Evolutionary conservation across 1,284 basidiomycete species (phyloP).

Genomic region (Puccinia sorghi): DNA sequence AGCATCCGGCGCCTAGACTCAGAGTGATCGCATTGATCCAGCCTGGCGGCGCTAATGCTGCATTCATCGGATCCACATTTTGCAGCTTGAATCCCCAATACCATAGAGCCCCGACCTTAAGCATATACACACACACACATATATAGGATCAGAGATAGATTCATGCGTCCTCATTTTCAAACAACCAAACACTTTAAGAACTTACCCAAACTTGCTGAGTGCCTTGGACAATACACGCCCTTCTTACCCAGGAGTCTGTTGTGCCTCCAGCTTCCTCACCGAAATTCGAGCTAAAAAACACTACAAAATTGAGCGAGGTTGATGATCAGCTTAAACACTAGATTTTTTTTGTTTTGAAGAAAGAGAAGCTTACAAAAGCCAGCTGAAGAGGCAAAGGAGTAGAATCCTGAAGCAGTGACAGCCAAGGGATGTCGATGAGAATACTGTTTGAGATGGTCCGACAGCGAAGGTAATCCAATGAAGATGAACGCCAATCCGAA

Average conservation of each 20-base stretch:
- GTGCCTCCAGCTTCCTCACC: constrained; percentile 92
- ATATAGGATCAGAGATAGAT: not conserved
- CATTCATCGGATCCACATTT: constrained; percentile 61
- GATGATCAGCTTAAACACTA: not conserved
- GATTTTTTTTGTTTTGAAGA: not conserved
- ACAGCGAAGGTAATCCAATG: constrained; percentile 78
- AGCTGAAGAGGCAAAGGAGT: constrained; percentile 82
- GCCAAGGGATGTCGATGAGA: constrained; percentile 63
- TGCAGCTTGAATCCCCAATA: constrained; percentile 86
- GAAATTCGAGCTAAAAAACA: constrained; percentile 91
- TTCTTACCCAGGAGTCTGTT: constrained; percentile 83
- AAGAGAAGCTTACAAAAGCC: constrained; percentile 64
- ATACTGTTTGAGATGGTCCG: constrained; percentile 56
- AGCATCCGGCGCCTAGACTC: constrained; percentile 73
- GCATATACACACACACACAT: not conserved
- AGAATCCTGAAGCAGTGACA: constrained; percentile 79
- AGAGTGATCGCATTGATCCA: constrained; percentile 72
- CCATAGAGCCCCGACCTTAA: constrained; percentile 83
- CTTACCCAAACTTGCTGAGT: constrained; percentile 48
- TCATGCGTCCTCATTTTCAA: not conserved
- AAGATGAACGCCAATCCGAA: constrained; percentile 84
- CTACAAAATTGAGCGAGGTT: not conserved
- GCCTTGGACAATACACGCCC: constrained; percentile 83
- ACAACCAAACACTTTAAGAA: not conserved
- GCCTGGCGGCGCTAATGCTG: constrained; percentile 62